Base-by-base conservation (phyloP, 352 stramenopile species). In the Pythium pyrilobum region DNA sequence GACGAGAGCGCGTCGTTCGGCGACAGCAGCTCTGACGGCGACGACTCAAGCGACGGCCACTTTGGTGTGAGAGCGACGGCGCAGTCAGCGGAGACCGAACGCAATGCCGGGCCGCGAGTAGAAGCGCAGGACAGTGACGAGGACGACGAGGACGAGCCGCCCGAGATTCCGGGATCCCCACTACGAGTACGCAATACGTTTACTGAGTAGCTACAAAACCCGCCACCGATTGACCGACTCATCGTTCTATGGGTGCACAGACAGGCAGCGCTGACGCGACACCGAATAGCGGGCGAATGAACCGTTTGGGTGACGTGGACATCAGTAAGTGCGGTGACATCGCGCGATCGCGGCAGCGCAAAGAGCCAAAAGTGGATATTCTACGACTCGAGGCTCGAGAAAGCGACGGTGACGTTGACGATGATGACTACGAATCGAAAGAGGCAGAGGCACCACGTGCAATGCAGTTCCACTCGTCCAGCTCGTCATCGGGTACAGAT, bases 131-230 rank as follows among this genome's bases (percentile, higher is more conserved):
- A 52, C 24, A 23, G 52, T 20, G 45, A 50, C n/a, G 50, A 65
- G 3, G 58, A 67, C 1, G 53, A 65, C 36, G 49, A 56, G 11
- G 66, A 72, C n/a, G 77, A 87, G 41, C 80, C 80, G 5, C 80
- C 80, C 0, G 80, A 90, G 56, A 90, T 90, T 18, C 80, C 80
- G 4, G 80, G 77, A 23, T 87, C 73, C 49, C 77, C 77, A 2
- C 64, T 87, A 24, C 59, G 66, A 16, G 58, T 76, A 47, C 58
- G 77, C 36, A 11, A 39, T 39, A 10, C 11, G 0, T 29, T 31
- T 9, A 32, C 31, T 18, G 7, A n/a, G 27, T 16, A 11, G 20
- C 11, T 23, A 21, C 24, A 49, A 38, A 18, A 36, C 27, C 16
- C 38, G 28, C 25, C 38, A 29, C 20, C 21, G 15, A 7, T 23